Conservation (phyloP, 192 early-diverging fungal genomes). For the Mortierella claussenii region DNA sequence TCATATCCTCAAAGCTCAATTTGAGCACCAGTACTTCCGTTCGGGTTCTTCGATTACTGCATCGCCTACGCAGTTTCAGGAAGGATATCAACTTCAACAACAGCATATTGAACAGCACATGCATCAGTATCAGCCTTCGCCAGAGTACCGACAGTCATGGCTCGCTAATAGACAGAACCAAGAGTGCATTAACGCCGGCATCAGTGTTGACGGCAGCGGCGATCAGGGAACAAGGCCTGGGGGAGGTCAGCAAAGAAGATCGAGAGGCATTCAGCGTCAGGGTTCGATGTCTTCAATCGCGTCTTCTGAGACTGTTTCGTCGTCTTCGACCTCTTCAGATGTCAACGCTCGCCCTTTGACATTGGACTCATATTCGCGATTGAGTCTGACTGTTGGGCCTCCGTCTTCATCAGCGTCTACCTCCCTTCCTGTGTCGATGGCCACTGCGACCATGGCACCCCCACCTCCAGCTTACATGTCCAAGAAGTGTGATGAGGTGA, state of each 20-base stretch:
- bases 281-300: conserved; percentile 20
- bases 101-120: too few relatives aligned
- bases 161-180: conserved; percentile 6
- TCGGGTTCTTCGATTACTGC: background rate
- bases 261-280: conserved; percentile 12
- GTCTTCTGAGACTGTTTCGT: conserved; percentile 28
- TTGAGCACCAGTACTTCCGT: conserved; percentile 28
- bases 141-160: conserved; percentile 22
- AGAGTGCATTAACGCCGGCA: too few relatives aligned
- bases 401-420: too few relatives aligned
- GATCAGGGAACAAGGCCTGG: too few relatives aligned
- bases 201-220: too few relatives aligned
- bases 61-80: conserved; percentile 8
- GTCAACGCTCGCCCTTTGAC: too few relatives aligned
- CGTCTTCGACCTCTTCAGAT: conserved; percentile 16
- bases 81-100: conserved; percentile 2
- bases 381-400: too few relatives aligned
- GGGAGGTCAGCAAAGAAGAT: background rate
- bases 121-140: background rate
- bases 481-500: conserved; percentile 6
- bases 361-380: too few relatives aligned
- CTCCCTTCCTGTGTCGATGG: background rate
- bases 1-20: conserved; percentile 8
- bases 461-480: conserved; percentile 30
- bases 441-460: background rate